Evolutionary conservation across 2,329 filamentous ascomycete genomes (phyloP), one percentile per base, ranked within the genome.

Genomic region (Tolypocladium inflatum): DNA sequence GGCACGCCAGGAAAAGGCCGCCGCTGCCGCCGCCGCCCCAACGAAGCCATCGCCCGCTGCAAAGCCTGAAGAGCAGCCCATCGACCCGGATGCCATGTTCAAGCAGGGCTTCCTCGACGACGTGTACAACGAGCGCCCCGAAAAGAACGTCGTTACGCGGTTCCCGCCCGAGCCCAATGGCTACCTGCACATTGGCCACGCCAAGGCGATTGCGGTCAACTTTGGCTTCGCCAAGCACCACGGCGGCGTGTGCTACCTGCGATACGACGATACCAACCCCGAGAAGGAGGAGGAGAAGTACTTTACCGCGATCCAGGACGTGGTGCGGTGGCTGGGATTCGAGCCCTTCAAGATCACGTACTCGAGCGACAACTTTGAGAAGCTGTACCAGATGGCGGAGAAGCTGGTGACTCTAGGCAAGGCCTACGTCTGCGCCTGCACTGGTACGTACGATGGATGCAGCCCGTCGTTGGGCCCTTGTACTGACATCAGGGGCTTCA

Each of bases 251-350:
- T 60, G 55, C 59, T 58, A 59, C 55, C 39, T 60, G 56, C 60
- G 93, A 66, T 96, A 90, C 71, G 94, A 97, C 71, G 94, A 97
- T 67, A 97, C 94, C 17, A 97, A 97, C 71, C 94, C 94, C 1
- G 90, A 92, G 63, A 90, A 89, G 54, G 94, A 97, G 72, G 89
- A 97, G 70, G 90, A 96, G 73, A 81, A 87, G 59, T 97, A 92
- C 73, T 95, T 95, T 69, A 83, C 81, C 13, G 88, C 90, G n/a
- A 97, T 97, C 64, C 79, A 90, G 66, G 91, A 97, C 62, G 91
- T 93, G 70, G 82, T 97, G 55, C 75, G 80, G 64, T 97, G 94
- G 94, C 79, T 97, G 8, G 89, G 87, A 35, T 71, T 71, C 50
- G 63, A 66, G n/a, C 68, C 69, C 0, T 65, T 61, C 61, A 66